These are phyloP conservation scores for Cystobasidium slooffiae DNA, from an alignment of 1,284 basidiomycete genomes.

Conservation along the genomic window DNA sequence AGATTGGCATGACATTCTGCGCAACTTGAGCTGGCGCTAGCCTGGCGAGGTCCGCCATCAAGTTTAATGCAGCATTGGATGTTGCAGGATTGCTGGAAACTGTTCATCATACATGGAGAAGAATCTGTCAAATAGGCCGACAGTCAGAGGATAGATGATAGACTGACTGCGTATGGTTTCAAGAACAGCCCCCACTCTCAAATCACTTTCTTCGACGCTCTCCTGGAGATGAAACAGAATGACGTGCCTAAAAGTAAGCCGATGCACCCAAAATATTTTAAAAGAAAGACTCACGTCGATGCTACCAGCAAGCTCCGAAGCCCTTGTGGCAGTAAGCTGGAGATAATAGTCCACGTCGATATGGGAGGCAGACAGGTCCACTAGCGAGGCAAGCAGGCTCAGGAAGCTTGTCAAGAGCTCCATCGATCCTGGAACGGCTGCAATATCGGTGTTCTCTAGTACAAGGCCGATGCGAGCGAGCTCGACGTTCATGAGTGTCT, in stretches of 20 bases:
- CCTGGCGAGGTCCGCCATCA: slow-evolving; percentile 81
- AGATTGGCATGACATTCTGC: slow-evolving; percentile 96
- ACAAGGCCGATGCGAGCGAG: background rate
- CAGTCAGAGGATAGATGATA: slow-evolving; percentile 8
- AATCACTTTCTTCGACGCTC: slow-evolving; percentile 44
- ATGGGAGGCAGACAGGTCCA: background rate
- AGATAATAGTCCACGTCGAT: slow-evolving; percentile 18
- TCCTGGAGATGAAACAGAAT: background rate
- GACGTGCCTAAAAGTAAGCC: background rate
- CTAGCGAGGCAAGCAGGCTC: slow-evolving; percentile 3
- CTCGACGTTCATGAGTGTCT: background rate
- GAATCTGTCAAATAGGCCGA: background rate
- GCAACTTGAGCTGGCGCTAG: slow-evolving; percentile 88
- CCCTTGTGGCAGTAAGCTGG: slow-evolving; percentile 54
- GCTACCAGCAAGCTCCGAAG: background rate
- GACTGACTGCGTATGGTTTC: slow-evolving; percentile 78
- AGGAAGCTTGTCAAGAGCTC: slow-evolving; percentile 8
- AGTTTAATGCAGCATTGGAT: slow-evolving; percentile 88
- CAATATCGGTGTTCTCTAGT: background rate
- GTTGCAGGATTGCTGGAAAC: slow-evolving; percentile 90
- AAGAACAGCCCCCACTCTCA: slow-evolving; percentile 75
- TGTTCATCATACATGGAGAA: slow-evolving; percentile 53
- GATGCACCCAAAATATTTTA: background rate
- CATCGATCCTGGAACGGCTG: background rate
- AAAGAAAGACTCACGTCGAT: background rate